Conservation (phyloP, 768 basidiomycete species). For the Trametes elegans region DNA sequence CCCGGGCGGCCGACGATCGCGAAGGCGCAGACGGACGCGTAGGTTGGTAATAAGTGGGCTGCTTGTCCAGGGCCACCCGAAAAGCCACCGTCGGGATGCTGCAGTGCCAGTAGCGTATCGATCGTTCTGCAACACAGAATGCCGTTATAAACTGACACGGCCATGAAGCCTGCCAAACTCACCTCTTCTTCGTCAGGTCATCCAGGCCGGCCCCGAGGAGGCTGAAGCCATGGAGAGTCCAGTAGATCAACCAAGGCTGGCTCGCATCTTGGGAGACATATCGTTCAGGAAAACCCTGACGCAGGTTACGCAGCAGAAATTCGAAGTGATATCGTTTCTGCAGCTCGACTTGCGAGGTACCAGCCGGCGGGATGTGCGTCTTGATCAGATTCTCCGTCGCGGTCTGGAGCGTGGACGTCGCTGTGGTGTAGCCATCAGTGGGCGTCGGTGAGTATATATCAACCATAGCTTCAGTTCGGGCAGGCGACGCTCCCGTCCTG, state of each 20-base stretch:
- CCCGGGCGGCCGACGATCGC: conserved; percentile 80
- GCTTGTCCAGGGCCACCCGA: conserved; percentile 88
- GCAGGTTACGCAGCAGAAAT: conserved; percentile 67
- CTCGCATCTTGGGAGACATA: conserved; percentile 90
- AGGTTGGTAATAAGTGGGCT: conserved; percentile 86
- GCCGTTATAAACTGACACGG: too few species aligned
- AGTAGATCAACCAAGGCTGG: conserved; percentile 93
- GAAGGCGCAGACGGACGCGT: conserved; percentile 81
- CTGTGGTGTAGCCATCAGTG: conserved; percentile 58
- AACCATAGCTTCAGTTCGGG: too few species aligned
- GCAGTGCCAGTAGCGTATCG: conserved; percentile 75
- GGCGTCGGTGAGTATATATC: conserved; percentile 33
- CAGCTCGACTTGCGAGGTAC: conserved; percentile 34
- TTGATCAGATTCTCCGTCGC: conserved; percentile 67
- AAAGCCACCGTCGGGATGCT: conserved; percentile 89
- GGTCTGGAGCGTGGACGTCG: conserved; percentile 59
- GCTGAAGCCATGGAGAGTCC: conserved; percentile 86
- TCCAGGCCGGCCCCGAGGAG: conserved; percentile 76
- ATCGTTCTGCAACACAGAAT: conserved; percentile 64
- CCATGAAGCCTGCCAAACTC: too few species aligned
- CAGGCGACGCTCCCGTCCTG: too few species aligned
- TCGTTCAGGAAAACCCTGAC: conserved; percentile 76
- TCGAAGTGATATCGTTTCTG: conserved; percentile 69
- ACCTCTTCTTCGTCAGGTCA: conserved; percentile 76
- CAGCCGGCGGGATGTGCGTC: conserved; percentile 44